These are phyloP conservation scores for Talaromyces ruber DNA, from an alignment of 495 filamentous ascomycete species.

Conservation along the genomic window DNA sequence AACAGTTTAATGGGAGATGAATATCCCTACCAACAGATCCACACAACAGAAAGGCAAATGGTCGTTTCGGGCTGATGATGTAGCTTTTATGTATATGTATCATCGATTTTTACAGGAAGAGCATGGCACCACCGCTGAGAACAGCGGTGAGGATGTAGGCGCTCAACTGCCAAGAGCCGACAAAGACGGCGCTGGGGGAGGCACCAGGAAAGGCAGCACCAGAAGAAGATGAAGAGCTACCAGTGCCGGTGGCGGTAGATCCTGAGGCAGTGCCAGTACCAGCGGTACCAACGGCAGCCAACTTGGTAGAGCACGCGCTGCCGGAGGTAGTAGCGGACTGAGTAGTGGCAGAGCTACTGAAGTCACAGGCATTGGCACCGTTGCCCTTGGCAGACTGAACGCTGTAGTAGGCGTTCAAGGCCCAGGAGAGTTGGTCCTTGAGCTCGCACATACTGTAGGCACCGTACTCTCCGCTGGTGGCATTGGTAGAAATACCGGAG, in stretches of 20 bases:
- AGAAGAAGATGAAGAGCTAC: conserved; percentile 21
- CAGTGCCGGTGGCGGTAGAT: conserved; percentile 35
- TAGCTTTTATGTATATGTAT: neutral
- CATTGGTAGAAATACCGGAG: conserved; percentile 61
- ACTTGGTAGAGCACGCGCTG: conserved; percentile 43
- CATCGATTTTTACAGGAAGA: conserved; percentile 53
- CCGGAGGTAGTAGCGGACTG: conserved; percentile 38
- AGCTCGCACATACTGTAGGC: conserved; percentile 83
- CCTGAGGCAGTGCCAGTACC: conserved; percentile 59
- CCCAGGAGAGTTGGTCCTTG: conserved; percentile 70
- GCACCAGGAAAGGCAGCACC: conserved; percentile 33
- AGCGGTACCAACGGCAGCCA: conserved; percentile 52
- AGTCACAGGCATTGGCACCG: conserved; percentile 60
- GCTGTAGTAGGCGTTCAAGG: conserved; percentile 73
- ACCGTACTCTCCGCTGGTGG: conserved; percentile 68
- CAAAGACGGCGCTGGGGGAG: conserved; percentile 40
- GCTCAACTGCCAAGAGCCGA: conserved; percentile 58
- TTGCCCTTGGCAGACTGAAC: conserved; percentile 40
- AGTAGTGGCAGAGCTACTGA: conserved; percentile 55
- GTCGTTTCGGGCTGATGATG: neutral
- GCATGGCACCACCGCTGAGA: conserved; percentile 63
- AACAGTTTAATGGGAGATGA: neutral
- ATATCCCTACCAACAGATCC: neutral
- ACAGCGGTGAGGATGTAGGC: conserved; percentile 60
- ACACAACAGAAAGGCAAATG: neutral